Conservation (phyloP, 306 rosid species). For the Carpinus fangiana region DNA sequence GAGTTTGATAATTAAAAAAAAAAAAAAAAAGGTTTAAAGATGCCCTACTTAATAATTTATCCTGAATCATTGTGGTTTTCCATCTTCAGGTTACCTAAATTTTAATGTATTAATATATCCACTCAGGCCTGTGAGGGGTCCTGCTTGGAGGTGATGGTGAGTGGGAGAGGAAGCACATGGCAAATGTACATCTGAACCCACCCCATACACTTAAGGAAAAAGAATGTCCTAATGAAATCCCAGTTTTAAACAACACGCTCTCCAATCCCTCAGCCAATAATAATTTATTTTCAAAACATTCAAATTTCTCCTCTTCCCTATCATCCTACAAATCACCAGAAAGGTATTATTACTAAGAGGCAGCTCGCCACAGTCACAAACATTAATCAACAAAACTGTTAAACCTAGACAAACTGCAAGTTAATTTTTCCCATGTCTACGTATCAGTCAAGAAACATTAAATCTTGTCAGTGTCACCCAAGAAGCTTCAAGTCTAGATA, state of each 20-base stretch:
- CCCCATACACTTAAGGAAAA: too few relatives aligned
- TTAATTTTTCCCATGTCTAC: neutral
- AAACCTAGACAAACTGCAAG: neutral
- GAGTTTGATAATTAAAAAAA: too few relatives aligned
- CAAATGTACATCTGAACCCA: too few relatives aligned
- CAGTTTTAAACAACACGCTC: neutral
- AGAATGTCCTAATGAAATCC: neutral
- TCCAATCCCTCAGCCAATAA: neutral
- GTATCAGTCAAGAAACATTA: neutral
- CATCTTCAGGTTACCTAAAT: too few relatives aligned
- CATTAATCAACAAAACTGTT: neutral
- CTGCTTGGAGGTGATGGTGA: too few relatives aligned
- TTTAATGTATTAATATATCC: too few relatives aligned
- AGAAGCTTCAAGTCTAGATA: neutral
- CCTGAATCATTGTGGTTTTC: too few relatives aligned
- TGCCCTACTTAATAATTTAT: too few relatives aligned
- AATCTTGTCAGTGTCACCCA: neutral
- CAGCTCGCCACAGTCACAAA: neutral
- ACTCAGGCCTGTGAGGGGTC: too few relatives aligned
- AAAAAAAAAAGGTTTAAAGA: too few relatives aligned
- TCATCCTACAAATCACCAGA: neutral
- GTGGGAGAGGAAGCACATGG: too few relatives aligned
- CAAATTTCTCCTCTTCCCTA: neutral
- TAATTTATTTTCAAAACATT: neutral
- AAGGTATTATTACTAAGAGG: neutral